Conservation (phyloP, 73 alveolate genomes). For the Halteria grandinella region DNA sequence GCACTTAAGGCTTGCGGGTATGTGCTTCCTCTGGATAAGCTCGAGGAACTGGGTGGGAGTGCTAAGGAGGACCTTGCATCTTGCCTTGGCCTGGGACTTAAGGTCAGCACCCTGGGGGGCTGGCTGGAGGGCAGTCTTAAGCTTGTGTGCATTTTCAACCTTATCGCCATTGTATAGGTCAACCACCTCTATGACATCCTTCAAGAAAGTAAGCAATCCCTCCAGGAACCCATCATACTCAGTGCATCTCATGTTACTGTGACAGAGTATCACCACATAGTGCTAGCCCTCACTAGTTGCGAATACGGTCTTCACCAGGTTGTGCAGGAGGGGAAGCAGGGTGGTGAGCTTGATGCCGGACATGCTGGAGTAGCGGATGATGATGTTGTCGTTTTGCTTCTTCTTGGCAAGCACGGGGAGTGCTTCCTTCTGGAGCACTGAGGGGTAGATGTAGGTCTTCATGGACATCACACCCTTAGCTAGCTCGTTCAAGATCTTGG, state of each 20-base stretch:
- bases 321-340: background rate
- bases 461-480: constrained; percentile 28
- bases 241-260: constrained; percentile 19
- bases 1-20: background rate
- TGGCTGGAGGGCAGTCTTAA: background rate
- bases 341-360: constrained; percentile 42
- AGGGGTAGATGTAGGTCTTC: constrained; percentile 15
- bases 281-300: background rate
- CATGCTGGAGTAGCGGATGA: constrained; percentile 26
- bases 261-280: constrained; percentile 15
- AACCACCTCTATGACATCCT: constrained; percentile 16
- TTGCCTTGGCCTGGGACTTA: background rate
- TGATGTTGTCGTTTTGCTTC: background rate
- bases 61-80: constrained; percentile 21
- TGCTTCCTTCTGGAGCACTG: constrained; percentile 34
- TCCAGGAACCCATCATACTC: constrained; percentile 7
- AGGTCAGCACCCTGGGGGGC: background rate
- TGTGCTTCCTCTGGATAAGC: background rate
- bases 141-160: background rate
- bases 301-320: background rate
- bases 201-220: background rate
- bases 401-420: constrained; percentile 26
- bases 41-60: constrained; percentile 17
- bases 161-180: constrained; percentile 11
- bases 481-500: constrained; percentile 12